A percentile compares a stretch with the other conserved stretches of the same genome.
Conservation (phyloP, 805 yeast genomes). For the Spathaspora hagerdaliae region DNA sequence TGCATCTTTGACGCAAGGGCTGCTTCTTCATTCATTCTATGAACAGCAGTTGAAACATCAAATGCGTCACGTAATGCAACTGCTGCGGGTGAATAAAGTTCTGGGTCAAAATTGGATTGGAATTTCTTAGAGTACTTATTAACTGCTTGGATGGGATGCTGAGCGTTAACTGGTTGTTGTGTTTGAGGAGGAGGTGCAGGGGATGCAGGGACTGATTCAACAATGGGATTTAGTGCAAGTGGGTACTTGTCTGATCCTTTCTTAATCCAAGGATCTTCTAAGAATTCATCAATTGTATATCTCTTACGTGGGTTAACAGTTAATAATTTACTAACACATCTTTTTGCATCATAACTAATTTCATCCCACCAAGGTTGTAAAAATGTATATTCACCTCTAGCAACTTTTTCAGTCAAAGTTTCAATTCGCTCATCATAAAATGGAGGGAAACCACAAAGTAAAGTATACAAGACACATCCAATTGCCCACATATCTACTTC, state of each 20-base stretch:
- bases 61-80: conserved; percentile 82
- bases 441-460: conserved; percentile 96
- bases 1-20: too few species aligned
- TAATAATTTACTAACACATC: conserved; percentile 60
- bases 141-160: conserved; percentile 26
- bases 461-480: conserved; percentile 91
- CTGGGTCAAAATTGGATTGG: too few species aligned
- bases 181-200: too few species aligned
- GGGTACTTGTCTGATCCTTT: too few species aligned
- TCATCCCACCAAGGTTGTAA: conserved; percentile 90
- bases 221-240: background rate
- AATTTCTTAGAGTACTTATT: too few species aligned
- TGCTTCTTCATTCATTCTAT: conserved; percentile 70
- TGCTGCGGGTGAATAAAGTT: conserved; percentile 65
- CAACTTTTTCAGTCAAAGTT: conserved; percentile 69
- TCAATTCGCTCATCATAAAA: conserved; percentile 84
- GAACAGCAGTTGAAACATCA: conserved; percentile 82
- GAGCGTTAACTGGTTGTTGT: background rate
- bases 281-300: conserved; percentile 67
- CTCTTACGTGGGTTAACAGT: conserved; percentile 69
- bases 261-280: conserved; percentile 72
- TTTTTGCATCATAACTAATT: conserved; percentile 62
- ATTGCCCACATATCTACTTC: too few species aligned
- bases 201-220: conserved; percentile 1
- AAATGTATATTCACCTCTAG: conserved; percentile 73